Base-by-base conservation (phyloP, 2,329 filamentous ascomycete genomes). In the Fusarium falciforme region DNA sequence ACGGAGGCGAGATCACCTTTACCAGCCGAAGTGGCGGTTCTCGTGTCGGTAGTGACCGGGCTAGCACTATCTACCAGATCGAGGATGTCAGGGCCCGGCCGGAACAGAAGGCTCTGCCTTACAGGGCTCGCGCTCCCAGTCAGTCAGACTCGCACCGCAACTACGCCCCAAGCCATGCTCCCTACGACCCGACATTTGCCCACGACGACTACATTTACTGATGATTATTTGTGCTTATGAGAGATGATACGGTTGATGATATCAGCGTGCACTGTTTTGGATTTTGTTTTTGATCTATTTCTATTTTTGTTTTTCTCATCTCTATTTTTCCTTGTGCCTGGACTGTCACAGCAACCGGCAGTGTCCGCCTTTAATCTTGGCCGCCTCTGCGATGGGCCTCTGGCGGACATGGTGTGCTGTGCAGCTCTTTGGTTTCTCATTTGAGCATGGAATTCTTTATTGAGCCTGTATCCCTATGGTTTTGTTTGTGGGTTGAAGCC, bases 1-100 rank as follows among this genome's bases (percentile, higher is more conserved):
- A 90, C 59, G 89, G 89, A 40, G 89, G 89, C 25, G 89, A 91
- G 76, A 89, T 92, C 74, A 90, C 87, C 71, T 87, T 91, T 71
- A 84, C 84, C 55, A 76, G 81, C 71, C 76, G 81, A 67, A 69
- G 67, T 22, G 68, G 72, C 36, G 75, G 75, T 59, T 81, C 81
- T 66, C 83, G 84, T 36, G 81, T 83, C 58, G 86, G 84, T 57
- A 90, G 88, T 76, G 90, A 92, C 70, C 83, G 83, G 62, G 85
- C 84, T 14, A 87, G 85, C 78, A 87, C 86, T 62, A 79, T 85
- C 36, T 87, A 87, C 64, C 82, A 83, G 69, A 76, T 85, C 5
- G 88, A 90, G 29, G 88, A 89, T 60, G 83, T 83, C 64, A 82
- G 82, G 62, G 81, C 81, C 44, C 84, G 86, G 54, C 76, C 82